Base-by-base conservation (phyloP, 164 flowering plant genomes). In the Nelumbo lutea region DNA sequence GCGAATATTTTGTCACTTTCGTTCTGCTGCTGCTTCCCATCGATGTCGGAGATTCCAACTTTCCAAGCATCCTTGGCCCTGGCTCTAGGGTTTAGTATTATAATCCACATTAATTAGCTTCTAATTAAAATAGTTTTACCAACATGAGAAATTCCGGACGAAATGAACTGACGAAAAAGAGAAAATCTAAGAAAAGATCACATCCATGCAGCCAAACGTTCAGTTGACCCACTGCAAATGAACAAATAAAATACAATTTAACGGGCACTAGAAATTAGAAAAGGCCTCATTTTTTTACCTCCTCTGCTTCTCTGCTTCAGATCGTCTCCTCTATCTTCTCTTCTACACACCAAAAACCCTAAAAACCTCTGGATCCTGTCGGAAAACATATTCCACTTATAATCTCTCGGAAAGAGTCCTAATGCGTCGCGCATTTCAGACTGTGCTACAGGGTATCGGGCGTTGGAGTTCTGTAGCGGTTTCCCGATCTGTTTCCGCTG, bases 341-440 rank as follows among this genome's bases (percentile, higher is more conserved):
- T 50, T 2, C 53, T 50, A 50, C 11, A 53, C 2, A 53, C n/a
- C n/a, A 53, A 53, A 53, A 53, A 53, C 57, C 57, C 57, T 53
- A 50, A 6, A 53, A 53, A 53, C n/a, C 57, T 53, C 57, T 15
- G 11, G 53, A 10, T 11, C 57, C 57, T 15, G n/a, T 1, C 14
- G 57, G 15, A 53, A 53, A 53, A 53, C 14, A 8, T 15, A 11
- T 53, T 11, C 57, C 15, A 10, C 38, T 3, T 47, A 39, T 42
- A 53, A 41, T 42, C 41, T 43, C 5, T 41, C 8, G 15, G 2
- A 42, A 68, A 58, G 27, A 27, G 39, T 62, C 55, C 63, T 43
- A 59, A 48, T 59, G 46, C 43, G 41, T 61, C 58, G 63, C 8
- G 66, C 69, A 69, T 53, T 61, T 61, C 39, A 62, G 59, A 42